Conservation (phyloP, 225 moss, liverwort and hornwort genomes). For the Polytrichum commune region DNA sequence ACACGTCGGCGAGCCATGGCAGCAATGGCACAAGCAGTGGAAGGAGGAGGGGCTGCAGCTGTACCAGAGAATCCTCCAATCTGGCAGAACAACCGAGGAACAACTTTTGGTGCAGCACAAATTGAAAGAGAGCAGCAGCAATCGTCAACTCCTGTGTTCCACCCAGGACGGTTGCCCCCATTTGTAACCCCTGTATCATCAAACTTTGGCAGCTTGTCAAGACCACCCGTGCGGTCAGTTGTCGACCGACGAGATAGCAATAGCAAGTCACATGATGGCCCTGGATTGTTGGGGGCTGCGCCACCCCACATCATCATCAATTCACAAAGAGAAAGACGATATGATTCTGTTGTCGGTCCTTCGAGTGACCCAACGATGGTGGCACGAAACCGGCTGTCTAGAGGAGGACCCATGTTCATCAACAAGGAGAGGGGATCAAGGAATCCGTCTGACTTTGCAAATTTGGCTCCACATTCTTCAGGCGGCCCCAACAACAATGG, state of each 20-base stretch:
- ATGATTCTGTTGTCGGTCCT: slow-evolving; percentile 30
- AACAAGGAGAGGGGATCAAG: slow-evolving; percentile 14
- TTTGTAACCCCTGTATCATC: slow-evolving; percentile 18
- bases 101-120: slow-evolving; percentile 8
- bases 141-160: slow-evolving; percentile 11
- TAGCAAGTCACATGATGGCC: slow-evolving; percentile 17
- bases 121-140: slow-evolving; percentile 25
- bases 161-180: slow-evolving; percentile 13
- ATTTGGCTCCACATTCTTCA: slow-evolving; percentile 18
- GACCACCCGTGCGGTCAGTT: slow-evolving; percentile 10
- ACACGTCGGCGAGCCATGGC: slow-evolving; percentile 15
- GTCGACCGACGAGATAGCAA: slow-evolving; percentile 17
- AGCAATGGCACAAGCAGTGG: slow-evolving; percentile 16
- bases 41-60: slow-evolving; percentile 17
- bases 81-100: slow-evolving; percentile 22
- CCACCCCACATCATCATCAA: slow-evolving; percentile 16
- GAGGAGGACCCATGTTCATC: slow-evolving; percentile 39
- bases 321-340: slow-evolving; percentile 32
- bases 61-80: not conserved
- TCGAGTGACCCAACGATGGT: slow-evolving; percentile 25
- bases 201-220: slow-evolving; percentile 15
- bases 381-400: slow-evolving; percentile 22
- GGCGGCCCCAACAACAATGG: slow-evolving; percentile 17
- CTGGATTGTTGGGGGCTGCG: slow-evolving; percentile 43
- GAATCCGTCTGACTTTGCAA: slow-evolving; percentile 25